Conservation (phyloP, 768 basidiomycete genomes). For the Pleurotus salmoneostramineus region DNA sequence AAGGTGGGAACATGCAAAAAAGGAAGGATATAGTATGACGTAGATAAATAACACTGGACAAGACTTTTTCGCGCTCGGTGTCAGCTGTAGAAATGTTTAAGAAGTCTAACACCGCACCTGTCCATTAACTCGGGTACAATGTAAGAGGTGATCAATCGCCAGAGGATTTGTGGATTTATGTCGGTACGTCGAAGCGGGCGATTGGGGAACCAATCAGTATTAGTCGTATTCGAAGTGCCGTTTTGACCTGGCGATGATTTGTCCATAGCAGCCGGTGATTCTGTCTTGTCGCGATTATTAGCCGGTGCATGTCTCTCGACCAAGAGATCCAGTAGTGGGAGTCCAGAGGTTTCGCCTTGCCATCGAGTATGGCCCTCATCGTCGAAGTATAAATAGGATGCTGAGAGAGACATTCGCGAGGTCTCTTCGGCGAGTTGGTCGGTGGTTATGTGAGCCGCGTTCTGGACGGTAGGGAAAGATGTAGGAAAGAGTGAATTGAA, state of each 20-base stretch:
- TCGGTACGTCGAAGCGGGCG: conserved; percentile 70
- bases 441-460: conserved; percentile 10
- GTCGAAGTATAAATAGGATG: conserved; percentile 83
- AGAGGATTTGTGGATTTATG: conserved; percentile 81
- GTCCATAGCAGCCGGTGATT: conserved; percentile 9
- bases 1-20: conserved; percentile 92
- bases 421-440: conserved; percentile 56
- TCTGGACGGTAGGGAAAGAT: conserved; percentile 19
- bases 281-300: conserved; percentile 19
- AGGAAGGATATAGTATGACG: conserved; percentile 89
- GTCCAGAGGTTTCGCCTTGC: conserved; percentile 92
- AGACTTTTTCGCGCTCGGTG: conserved; percentile 38
- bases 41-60: conserved; percentile 83
- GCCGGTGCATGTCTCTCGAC: conserved; percentile 61
- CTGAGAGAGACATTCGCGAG: conserved; percentile 61
- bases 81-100: background rate
- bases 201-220: conserved; percentile 79
- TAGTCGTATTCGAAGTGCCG: conserved; percentile 25
- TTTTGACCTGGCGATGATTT: conserved; percentile 2
- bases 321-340: conserved; percentile 82
- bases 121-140: conserved; percentile 93
- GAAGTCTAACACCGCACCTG: conserved; percentile 47
- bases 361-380: conserved; percentile 85
- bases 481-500: conserved; percentile 36
- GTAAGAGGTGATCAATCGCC: conserved; percentile 82